Conservation (phyloP, 805 yeast genomes). For the Komagataella ulmi region DNA sequence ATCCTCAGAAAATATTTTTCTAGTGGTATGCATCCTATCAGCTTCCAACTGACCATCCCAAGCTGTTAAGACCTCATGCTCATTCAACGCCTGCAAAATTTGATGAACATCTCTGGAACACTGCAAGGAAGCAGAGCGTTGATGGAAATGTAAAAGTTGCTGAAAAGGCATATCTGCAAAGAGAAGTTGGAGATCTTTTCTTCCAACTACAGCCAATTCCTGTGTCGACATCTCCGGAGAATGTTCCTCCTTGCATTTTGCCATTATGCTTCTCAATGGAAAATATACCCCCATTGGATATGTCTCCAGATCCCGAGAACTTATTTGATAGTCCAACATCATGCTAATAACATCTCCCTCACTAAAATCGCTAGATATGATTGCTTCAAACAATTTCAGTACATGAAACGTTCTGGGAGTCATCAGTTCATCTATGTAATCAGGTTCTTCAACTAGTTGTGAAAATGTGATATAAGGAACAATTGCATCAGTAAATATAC, state of each 20-base stretch:
- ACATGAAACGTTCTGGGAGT: conserved; percentile 57
- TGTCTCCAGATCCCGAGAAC: conserved; percentile 40
- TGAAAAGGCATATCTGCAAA: neutral
- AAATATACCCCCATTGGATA: conserved; percentile 62
- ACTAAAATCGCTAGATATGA: conserved; percentile 39
- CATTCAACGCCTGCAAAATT: conserved; percentile 22
- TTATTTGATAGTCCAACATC: conserved; percentile 45
- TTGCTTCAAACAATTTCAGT: conserved; percentile 45
- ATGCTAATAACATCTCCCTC: conserved; percentile 43
- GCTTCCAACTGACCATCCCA: conserved; percentile 66
- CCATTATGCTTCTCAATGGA: conserved; percentile 52
- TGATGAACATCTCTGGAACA: conserved; percentile 26
- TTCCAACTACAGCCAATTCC: conserved; percentile 45
- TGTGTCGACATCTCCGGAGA: conserved; percentile 5
- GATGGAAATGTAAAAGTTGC: neutral
- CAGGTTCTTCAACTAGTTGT: conserved; percentile 48
- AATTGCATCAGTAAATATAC: conserved; percentile 31
- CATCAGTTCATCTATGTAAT: conserved; percentile 40
- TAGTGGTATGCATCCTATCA: conserved; percentile 54
- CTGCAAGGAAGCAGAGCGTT: neutral
- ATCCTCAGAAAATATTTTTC: conserved; percentile 63
- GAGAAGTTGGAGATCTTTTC: conserved; percentile 41
- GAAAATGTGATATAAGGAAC: conserved; percentile 53
- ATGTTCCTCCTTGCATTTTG: conserved; percentile 22
- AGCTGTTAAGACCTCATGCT: conserved; percentile 35